phyloP scores from a whole-genome alignment of 2,329 filamentous ascomycete genomes.

The Trematosphaeria pertusa region DNA sequence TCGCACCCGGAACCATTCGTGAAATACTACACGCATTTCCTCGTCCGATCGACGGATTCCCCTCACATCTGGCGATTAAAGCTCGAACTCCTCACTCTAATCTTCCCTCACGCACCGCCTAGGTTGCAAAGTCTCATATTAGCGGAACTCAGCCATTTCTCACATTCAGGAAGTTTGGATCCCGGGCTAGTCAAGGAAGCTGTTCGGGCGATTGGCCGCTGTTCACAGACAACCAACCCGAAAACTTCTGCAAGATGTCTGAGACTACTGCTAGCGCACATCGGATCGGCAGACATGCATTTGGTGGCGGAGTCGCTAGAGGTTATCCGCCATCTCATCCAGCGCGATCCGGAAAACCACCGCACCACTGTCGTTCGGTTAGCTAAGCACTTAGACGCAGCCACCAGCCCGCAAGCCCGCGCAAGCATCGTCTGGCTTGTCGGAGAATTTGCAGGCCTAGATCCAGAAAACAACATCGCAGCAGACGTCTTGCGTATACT shows the following conservation, averaged over 20 bases:
- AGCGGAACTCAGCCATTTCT: conserved; percentile 93
- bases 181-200: conserved; percentile 83
- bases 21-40: conserved; percentile 86
- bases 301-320: conserved; percentile 92
- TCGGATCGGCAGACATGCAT: conserved; percentile 85
- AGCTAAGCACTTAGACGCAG: conserved; percentile 88
- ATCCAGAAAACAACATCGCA: conserved; percentile 86
- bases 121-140: conserved; percentile 86
- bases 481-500: conserved; percentile 90
- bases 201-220: conserved; percentile 90
- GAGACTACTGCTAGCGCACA: conserved; percentile 81
- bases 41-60: conserved; percentile 80
- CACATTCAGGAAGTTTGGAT: conserved; percentile 82
- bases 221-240: conserved; percentile 70
- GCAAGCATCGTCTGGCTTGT: conserved; percentile 98
- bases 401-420: conserved; percentile 84
- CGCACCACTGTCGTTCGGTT: conserved; percentile 84
- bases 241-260: conserved; percentile 75
- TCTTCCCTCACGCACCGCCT: conserved; percentile 81
- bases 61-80: conserved; percentile 89
- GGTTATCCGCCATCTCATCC: conserved; percentile 93
- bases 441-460: conserved; percentile 85
- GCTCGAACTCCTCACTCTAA: conserved; percentile 85
- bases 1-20: conserved; percentile 80
- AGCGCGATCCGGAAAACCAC: conserved; percentile 83